Base-by-base conservation (phyloP, 1,284 basidiomycete species). In the Boletellus deceptivus region DNA sequence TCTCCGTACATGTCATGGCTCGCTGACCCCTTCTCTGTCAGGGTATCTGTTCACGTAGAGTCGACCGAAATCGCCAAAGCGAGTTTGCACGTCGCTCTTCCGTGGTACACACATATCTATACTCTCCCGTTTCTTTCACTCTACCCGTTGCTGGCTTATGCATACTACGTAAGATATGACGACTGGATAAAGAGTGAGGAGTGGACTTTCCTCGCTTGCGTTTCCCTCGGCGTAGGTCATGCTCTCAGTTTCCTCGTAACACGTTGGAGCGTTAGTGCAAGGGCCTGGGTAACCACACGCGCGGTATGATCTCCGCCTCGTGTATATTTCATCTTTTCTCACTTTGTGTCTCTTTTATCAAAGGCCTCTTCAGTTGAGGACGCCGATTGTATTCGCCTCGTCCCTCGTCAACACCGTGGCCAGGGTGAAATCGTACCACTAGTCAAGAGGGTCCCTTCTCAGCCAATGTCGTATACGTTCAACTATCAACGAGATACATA, bases 401-500 rank as follows among this genome's bases (percentile, higher is more conserved):
- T 94, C 17, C 95, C 97, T 7, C 80, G 86, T 46, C 75, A 82
- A 22, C 93, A 98, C 70, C 87, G 91, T 52, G 96, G 97, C 20
- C 84, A 89, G 58, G 94, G 93, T 24, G 94, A 96, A 58, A 93
- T 99, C 48, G 92, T 98, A 1, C 74, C 79, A 2, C 73, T 99
- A 7, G 69, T 80, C 54, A 84, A 86, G 72, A 86, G 84, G 60
- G 71, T 76, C 50, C 72, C 76, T 9, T 69, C 70, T 48, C 81
- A 83, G 59, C 72, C 71, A 22, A 74, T 77, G 46, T 83, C 85
- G 1, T 91, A 90, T 68, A 91, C 88, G 16, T 98, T 99, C 78
- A 89, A 80, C 69, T 99, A 98, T 70, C 95, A 99, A 71, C 86
- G 91, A 49, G 96, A 99, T 73, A 94, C 92, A 44, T 99, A 98